phyloP scores from a whole-genome alignment of 2,329 filamentous ascomycete species.

The Pseudogymnoascus sp. region DNA sequence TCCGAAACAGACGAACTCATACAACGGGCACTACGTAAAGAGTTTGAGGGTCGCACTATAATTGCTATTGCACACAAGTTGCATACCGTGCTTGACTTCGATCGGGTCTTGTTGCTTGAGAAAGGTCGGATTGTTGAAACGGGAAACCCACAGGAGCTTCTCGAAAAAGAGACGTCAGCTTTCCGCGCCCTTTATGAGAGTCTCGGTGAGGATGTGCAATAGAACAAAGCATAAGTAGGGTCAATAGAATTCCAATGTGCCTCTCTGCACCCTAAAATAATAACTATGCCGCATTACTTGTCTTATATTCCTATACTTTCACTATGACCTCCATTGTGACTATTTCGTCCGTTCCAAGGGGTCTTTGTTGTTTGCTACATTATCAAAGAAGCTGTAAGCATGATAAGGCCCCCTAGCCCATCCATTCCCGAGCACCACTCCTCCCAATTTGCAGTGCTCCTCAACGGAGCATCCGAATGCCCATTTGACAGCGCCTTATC shows the following conservation, averaged over 20 bases:
- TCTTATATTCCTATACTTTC: background rate
- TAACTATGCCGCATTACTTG: background rate
- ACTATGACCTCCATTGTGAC: background rate
- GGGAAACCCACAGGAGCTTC: slow-evolving; percentile 35
- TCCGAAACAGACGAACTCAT: slow-evolving; percentile 49
- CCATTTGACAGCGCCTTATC: slow-evolving; percentile 20
- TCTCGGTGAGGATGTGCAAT: background rate
- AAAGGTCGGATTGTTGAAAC: slow-evolving; percentile 67
- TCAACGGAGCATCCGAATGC: slow-evolving; percentile 16
- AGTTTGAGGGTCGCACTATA: slow-evolving; percentile 50
- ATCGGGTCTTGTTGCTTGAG: slow-evolving; percentile 44
- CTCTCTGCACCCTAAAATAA: background rate
- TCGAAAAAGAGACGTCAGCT: background rate
- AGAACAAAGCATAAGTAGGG: background rate
- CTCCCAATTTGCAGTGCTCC: slow-evolving; percentile 32
- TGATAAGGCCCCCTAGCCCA: slow-evolving; percentile 37
- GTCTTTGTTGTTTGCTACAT: slow-evolving; percentile 11
- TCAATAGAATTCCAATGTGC: background rate
- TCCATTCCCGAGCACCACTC: slow-evolving; percentile 43
- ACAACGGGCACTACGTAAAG: slow-evolving; percentile 46
- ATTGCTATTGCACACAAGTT: slow-evolving; percentile 34
- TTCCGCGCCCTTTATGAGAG: background rate
- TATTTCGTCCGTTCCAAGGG: background rate
- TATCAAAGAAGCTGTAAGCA: slow-evolving; percentile 37
- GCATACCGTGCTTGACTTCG: slow-evolving; percentile 44